Evolutionary conservation across 805 yeast species (phyloP).

Genomic region (Kuraishia ogatae): DNA sequence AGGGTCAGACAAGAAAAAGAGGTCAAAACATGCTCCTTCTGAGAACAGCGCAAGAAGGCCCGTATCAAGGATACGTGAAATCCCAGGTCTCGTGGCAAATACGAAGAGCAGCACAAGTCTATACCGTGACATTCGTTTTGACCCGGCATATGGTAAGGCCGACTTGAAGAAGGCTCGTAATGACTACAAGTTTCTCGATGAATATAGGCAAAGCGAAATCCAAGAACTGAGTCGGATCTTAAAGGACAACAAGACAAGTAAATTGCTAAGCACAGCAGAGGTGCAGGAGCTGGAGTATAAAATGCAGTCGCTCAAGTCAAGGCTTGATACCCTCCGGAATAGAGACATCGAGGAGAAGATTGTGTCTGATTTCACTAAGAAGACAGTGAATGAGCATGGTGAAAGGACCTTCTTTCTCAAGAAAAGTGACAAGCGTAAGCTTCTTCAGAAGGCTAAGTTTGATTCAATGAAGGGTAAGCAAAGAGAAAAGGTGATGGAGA

Average conservation of each 20-base stretch:
- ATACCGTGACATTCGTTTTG: conserved; percentile 82
- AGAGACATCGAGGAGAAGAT: conserved; percentile 69
- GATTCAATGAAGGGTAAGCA: conserved; percentile 64
- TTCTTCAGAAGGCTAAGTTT: conserved; percentile 70
- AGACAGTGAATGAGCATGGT: conserved; percentile 36
- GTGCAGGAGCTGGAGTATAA: conserved; percentile 42
- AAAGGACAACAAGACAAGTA: conserved; percentile 41
- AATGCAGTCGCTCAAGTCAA: conserved; percentile 57
- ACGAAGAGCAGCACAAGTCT: conserved; percentile 26
- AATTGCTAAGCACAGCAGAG: conserved; percentile 33
- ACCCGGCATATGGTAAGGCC: conserved; percentile 81
- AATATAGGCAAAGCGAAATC: conserved; percentile 73
- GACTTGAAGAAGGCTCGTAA: conserved; percentile 59
- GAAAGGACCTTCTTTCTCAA: conserved; percentile 51
- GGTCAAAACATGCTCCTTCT: conserved; percentile 75
- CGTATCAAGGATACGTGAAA: conserved; percentile 61
- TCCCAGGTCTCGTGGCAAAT: conserved; percentile 50
- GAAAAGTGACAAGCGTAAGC: conserved; percentile 61
- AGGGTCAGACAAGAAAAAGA: conserved; percentile 3
- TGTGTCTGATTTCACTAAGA: conserved; percentile 46
- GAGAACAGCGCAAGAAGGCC: conserved; percentile 69
- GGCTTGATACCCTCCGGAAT: conserved; percentile 59
- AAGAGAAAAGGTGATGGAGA: conserved; percentile 75
- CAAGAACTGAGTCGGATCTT: conserved; percentile 45
- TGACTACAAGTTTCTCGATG: conserved; percentile 80